Evolutionary conservation across 2,329 filamentous ascomycete species (phyloP), one percentile per base, ranked within the genome.

Genomic region (Trichoderma breve): DNA sequence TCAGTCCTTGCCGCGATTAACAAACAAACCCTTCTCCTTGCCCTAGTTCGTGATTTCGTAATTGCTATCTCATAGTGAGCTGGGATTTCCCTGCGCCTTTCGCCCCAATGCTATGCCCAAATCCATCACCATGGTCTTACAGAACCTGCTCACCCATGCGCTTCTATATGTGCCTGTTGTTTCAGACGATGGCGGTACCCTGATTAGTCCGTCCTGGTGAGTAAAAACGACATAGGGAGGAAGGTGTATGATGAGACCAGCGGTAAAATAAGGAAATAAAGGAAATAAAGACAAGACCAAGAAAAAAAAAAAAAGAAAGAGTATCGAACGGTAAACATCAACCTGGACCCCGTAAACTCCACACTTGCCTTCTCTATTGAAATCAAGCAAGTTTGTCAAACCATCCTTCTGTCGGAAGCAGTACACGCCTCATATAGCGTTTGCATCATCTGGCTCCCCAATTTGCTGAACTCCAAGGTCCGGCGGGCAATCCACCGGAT

Each of bases 401-500:
- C 4, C 21, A 53, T 6, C 58, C 24, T 24, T 32, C 58, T 26
- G 26, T 14, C 12, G 18, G 68, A 18, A 32, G 47, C 53, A 53
- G 24, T 28, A 61, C 3, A 18, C 8, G 58, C 43, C n/a, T 77
- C 72, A 78, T 55, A 76, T 72, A 63, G 79, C 70, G 67, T 80
- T 76, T 71, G 73, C 74, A 70, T 83, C 82, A 74, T 82, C 81
- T 70, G 83, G 74, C 68, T 86, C 82, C 66, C 78, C 80, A 64
- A 81, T 79, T 58, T 81, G 78, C 74, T 83, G 83, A 75, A 84
- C 82, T 75, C 81, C 81, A 71, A 84, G 79, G 68, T 86, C 86
- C 53, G 82, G 82, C 68, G 87, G 78, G 73, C 84, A 84, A 71
- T 88, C 87, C 77, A 87, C 15, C n/a, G 60, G 84, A 36, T 89